A percentile compares a stretch with the other conserved stretches of the same genome.
Evolutionary conservation across 1,284 basidiomycete species (phyloP).

Genomic region (Pholiota adiposa): DNA sequence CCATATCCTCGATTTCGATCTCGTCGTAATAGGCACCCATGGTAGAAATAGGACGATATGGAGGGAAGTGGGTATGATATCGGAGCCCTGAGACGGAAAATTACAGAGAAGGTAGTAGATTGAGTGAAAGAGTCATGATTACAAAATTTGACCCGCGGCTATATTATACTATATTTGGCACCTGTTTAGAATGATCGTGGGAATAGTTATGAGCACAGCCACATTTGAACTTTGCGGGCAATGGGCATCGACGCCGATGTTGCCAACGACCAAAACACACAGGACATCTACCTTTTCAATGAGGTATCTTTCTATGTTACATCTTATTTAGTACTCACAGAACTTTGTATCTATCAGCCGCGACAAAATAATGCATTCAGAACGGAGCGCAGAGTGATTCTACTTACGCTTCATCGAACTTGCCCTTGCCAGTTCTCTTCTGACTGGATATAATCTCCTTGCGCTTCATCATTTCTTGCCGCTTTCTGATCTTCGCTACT

Average conservation of each 20-base stretch:
- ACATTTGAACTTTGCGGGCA: no score
- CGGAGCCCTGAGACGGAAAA: neutral
- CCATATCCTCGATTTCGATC: constrained; percentile 96
- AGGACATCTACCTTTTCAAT: no score
- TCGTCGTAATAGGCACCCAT: constrained; percentile 91
- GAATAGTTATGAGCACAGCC: neutral
- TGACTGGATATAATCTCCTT: neutral
- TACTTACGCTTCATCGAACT: neutral
- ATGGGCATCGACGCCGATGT: no score
- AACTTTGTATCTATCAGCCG: no score
- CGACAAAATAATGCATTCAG: neutral
- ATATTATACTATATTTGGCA: neutral
- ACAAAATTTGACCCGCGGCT: constrained; percentile 5
- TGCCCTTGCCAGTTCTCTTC: neutral
- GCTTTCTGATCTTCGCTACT: neutral
- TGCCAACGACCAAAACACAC: neutral
- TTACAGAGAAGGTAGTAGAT: constrained; percentile 2
- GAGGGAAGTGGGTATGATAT: constrained; percentile 3
- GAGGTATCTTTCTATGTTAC: neutral
- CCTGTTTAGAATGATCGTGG: neutral
- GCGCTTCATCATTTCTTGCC: neutral
- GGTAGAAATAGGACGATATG: neutral
- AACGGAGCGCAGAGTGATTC: neutral
- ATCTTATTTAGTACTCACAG: neutral
- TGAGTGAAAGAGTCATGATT: neutral